Evolutionary conservation across 2,329 filamentous ascomycete genomes (phyloP).

Genomic region (Diaporthe sp.): DNA sequence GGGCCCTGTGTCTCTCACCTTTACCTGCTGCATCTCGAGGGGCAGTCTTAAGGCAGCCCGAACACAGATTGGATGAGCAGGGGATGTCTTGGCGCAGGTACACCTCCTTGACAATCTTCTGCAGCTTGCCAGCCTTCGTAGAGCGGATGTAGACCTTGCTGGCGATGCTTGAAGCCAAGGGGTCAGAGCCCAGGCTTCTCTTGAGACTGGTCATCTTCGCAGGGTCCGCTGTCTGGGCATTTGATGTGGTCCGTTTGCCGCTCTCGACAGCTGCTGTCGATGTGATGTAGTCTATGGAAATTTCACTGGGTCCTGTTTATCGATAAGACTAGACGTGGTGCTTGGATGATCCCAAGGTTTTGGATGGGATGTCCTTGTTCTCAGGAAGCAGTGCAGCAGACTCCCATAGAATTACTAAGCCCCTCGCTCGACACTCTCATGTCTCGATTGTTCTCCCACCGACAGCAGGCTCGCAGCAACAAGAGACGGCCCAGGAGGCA

Average conservation of each 20-base stretch:
- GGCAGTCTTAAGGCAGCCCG: slow-evolving; percentile 78
- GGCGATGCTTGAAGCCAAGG: slow-evolving; percentile 80
- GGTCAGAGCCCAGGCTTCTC: slow-evolving; percentile 65
- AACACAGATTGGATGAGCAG: slow-evolving; percentile 93
- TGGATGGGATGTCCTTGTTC: slow-evolving; percentile 19
- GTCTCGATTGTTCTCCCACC: background rate
- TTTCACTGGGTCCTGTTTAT: slow-evolving; percentile 31
- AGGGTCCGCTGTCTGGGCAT: background rate
- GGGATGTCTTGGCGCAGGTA: slow-evolving; percentile 97
- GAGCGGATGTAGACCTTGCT: slow-evolving; percentile 97
- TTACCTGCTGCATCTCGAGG: slow-evolving; percentile 85
- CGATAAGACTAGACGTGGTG: slow-evolving; percentile 11
- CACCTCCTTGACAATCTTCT: slow-evolving; percentile 97
- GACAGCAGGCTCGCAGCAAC: background rate
- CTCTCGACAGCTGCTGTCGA: slow-evolving; percentile 5
- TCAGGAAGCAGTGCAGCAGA: background rate
- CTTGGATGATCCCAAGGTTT: background rate
- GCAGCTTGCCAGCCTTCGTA: slow-evolving; percentile 95
- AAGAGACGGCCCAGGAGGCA: background rate
- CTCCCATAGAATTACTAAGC: background rate
- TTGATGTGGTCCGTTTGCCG: slow-evolving; percentile 30
- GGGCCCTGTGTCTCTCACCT: slow-evolving; percentile 69
- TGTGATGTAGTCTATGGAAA: slow-evolving; percentile 33
- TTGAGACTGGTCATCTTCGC: slow-evolving; percentile 75
- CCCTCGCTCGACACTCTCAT: background rate